phyloP scores from a whole-genome alignment of 2,329 filamentous ascomycete species.

The Epichloe scottii region DNA sequence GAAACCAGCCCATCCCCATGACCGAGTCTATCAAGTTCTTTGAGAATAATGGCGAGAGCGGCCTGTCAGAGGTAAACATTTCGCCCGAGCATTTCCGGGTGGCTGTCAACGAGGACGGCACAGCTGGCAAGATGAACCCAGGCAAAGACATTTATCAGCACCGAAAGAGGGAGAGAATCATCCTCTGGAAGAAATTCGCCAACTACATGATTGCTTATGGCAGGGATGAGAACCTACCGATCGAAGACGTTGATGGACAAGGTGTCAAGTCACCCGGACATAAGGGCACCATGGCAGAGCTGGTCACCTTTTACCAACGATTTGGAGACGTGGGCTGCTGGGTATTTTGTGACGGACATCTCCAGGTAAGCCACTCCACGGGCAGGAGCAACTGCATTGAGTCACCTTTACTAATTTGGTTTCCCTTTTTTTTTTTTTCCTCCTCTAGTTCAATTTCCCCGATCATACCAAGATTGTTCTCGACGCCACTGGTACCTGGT shows the following conservation, averaged over 20 bases:
- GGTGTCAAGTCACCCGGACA: conserved; percentile 26
- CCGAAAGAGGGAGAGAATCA: conserved; percentile 51
- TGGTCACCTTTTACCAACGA: conserved; percentile 72
- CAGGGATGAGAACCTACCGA: conserved; percentile 48
- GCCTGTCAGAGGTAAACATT: conserved; percentile 51
- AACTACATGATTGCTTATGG: conserved; percentile 66
- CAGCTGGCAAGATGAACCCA: conserved; percentile 46
- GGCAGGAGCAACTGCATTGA: not conserved
- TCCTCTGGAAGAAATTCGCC: conserved; percentile 61
- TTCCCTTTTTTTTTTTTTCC: not conserved
- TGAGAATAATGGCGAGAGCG: conserved; percentile 54
- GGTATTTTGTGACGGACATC: conserved; percentile 68
- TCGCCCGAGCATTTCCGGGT: conserved; percentile 50
- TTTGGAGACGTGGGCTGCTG: conserved; percentile 72
- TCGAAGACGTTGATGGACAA: conserved; percentile 32
- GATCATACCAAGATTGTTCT: conserved; percentile 79
- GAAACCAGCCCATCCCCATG: conserved; percentile 52
- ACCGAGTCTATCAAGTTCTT: conserved; percentile 55
- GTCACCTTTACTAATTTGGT: not conserved
- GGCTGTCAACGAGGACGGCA: conserved; percentile 41
- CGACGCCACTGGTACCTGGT: conserved; percentile 60
- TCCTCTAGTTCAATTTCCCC: conserved; percentile 64
- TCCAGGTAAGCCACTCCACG: conserved; percentile 42
- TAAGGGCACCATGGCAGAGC: conserved; percentile 31
- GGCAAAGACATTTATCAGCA: conserved; percentile 55